phyloP scores from a whole-genome alignment of 495 filamentous ascomycete species.

The Lasiosphaeris hirsuta region DNA sequence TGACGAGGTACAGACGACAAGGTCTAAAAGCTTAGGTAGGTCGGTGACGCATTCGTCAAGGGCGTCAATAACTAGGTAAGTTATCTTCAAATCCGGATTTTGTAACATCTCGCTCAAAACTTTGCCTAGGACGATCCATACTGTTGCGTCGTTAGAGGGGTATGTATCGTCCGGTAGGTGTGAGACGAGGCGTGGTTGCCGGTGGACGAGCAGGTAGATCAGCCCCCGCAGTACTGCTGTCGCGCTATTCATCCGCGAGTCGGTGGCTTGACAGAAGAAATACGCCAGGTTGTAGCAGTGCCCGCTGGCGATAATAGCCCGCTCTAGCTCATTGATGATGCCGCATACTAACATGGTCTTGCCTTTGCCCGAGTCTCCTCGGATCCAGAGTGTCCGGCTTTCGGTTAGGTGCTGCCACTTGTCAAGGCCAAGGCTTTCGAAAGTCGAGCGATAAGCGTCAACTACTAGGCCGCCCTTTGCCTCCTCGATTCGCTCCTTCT shows the following conservation, averaged over 20 bases:
- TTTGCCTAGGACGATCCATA: conserved; percentile 25
- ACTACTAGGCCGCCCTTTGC: conserved; percentile 35
- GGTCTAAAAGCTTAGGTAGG: conserved; percentile 29
- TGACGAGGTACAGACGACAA: conserved; percentile 25
- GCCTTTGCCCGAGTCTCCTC: conserved; percentile 43
- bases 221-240: conserved; percentile 40
- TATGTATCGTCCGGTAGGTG: neutral
- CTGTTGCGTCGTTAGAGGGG: conserved; percentile 20
- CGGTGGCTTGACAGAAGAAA: conserved; percentile 44
- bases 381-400: conserved; percentile 44
- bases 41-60: conserved; percentile 46
- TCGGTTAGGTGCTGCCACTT: conserved; percentile 28
- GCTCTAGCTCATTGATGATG: conserved; percentile 38
- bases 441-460: conserved; percentile 42
- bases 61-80: conserved; percentile 46
- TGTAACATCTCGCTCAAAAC: conserved; percentile 34
- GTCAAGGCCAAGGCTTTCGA: conserved; percentile 34
- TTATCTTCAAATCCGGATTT: conserved; percentile 22
- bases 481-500: conserved; percentile 29
- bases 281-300: conserved; percentile 26
- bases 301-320: neutral
- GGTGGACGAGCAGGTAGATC: conserved; percentile 34
- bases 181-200: neutral
- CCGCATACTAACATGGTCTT: conserved; percentile 42
- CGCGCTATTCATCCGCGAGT: conserved; percentile 35